Percentiles rank a stretch among this genome's conserved stretches.
Conservation (phyloP, 1,284 basidiomycete genomes). For the Trichosporon sp. region DNA sequence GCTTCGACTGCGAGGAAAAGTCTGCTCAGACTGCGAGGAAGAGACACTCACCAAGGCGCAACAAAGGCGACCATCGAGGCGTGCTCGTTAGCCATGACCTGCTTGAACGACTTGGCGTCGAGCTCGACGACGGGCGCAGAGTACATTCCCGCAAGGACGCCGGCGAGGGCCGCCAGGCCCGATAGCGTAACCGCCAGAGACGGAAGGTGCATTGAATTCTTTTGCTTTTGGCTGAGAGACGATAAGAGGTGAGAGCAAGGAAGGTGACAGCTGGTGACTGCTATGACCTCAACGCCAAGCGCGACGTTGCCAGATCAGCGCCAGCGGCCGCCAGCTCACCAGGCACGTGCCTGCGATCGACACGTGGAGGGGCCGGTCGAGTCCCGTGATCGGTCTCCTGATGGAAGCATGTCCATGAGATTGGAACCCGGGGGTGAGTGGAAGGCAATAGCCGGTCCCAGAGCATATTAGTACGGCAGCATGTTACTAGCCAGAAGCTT, state of each 20-base stretch:
- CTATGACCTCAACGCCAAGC: not conserved
- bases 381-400: not conserved
- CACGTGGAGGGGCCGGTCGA: not conserved
- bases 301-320: not conserved
- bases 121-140: slow-evolving; percentile 68
- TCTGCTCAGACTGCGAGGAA: not conserved
- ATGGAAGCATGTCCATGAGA: too few relatives aligned
- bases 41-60: slow-evolving; percentile 68
- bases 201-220: slow-evolving; percentile 10
- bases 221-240: not conserved
- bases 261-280: not conserved
- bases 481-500: too few relatives aligned
- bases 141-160: slow-evolving; percentile 67
- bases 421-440: too few relatives aligned
- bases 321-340: not conserved
- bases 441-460: not conserved
- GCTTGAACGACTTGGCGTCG: slow-evolving; percentile 65
- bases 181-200: slow-evolving; percentile 7
- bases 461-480: not conserved
- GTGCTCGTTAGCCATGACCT: slow-evolving; percentile 70
- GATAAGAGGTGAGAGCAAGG: not conserved
- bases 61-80: slow-evolving; percentile 73
- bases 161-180: slow-evolving; percentile 19
- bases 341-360: not conserved
- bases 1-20: not conserved